Percentiles rank a stretch among this genome's conserved stretches.
Conservation (phyloP, 441 rosid genomes). For the Pelargonium australe region DNA sequence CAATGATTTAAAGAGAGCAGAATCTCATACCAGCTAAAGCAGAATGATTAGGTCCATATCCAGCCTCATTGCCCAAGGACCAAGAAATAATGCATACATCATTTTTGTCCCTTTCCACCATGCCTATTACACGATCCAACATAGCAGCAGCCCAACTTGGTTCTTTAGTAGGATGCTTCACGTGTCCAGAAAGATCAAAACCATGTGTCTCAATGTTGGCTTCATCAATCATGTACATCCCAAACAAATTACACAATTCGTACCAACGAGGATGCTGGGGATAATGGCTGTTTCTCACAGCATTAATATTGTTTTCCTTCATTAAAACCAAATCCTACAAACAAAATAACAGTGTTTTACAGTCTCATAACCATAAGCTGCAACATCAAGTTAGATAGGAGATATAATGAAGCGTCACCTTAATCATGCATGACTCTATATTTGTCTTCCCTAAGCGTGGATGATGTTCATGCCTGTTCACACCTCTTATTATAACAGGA, state of each 20-base stretch:
- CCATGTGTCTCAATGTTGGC: conserved; percentile 99
- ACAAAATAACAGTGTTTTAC: conserved; percentile 9
- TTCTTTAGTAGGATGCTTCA: conserved; percentile 87
- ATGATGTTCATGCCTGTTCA: conserved; percentile 98
- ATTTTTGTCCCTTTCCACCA: conserved; percentile 98
- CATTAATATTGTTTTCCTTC: conserved; percentile 91
- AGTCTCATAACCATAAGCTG: conserved; percentile 15
- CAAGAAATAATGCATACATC: conserved; percentile 85
- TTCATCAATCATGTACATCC: conserved; percentile 98
- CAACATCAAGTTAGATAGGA: conserved; percentile 15
- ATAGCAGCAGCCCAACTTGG: conserved; percentile 89
- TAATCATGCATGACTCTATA: conserved; percentile 94
- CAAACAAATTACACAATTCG: conserved; percentile 87
- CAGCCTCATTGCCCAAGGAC: conserved; percentile 95
- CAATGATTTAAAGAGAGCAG: conserved; percentile 9
- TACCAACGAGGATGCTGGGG: conserved; percentile 99
- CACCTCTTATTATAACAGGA: conserved; percentile 90
- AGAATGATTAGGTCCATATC: conserved; percentile 97
- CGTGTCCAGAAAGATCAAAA: conserved; percentile 59
- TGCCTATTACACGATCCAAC: conserved; percentile 92
- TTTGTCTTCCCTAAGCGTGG: conserved; percentile 95
- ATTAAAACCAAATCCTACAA: conserved; percentile 83
- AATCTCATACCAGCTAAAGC: conserved; percentile 73
- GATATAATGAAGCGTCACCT: conserved; percentile 41
- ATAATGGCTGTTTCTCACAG: conserved; percentile 97